Percentiles rank a stretch among this genome's conserved stretches.
phyloP scores from a whole-genome alignment of 2,329 filamentous ascomycete species.

The Coniochaeta prunicola region DNA sequence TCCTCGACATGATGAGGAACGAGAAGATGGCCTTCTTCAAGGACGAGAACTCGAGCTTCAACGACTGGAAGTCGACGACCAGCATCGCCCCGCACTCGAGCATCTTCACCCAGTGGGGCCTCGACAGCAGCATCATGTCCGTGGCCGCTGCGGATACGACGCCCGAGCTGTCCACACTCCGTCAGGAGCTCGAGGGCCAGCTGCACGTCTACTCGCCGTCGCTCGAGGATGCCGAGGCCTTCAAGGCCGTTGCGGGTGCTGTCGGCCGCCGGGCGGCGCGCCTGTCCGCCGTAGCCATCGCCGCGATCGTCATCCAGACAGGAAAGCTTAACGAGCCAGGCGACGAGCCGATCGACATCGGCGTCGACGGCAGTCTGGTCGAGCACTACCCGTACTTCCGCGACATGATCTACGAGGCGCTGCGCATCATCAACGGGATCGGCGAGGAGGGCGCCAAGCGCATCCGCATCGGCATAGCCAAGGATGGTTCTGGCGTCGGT shows the following conservation, averaged over 20 bases:
- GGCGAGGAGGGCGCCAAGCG: conserved; percentile 72
- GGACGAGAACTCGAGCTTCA: conserved; percentile 64
- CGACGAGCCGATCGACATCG: conserved; percentile 75
- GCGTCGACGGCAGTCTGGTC: conserved; percentile 88
- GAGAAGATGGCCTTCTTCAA: conserved; percentile 64
- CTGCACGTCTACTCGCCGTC: conserved; percentile 71
- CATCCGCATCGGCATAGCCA: conserved; percentile 91
- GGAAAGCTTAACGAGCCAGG: conserved; percentile 56
- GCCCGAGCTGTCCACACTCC: conserved; percentile 62
- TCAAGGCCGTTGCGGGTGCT: conserved; percentile 75
- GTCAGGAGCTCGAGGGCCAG: conserved; percentile 69
- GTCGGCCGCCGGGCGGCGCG: conserved; percentile 85
- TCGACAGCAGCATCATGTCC: conserved; percentile 87
- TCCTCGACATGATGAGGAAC: conserved; percentile 66
- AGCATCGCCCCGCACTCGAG: conserved; percentile 57
- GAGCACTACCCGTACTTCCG: conserved; percentile 95
- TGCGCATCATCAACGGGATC: conserved; percentile 69
- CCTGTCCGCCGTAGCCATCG: conserved; percentile 81
- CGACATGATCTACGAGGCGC: conserved; percentile 76
- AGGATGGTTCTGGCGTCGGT: conserved; percentile 93
- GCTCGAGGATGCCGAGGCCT: conserved; percentile 77
- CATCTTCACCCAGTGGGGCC: conserved; percentile 75
- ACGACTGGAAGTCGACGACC: conserved; percentile 64
- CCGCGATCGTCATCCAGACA: conserved; percentile 73
- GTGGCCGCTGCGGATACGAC: conserved; percentile 76